A percentile compares a stretch with the other conserved stretches of the same genome.
phyloP scores from a whole-genome alignment of 805 yeast species.

The Yarrowia hollandica region DNA sequence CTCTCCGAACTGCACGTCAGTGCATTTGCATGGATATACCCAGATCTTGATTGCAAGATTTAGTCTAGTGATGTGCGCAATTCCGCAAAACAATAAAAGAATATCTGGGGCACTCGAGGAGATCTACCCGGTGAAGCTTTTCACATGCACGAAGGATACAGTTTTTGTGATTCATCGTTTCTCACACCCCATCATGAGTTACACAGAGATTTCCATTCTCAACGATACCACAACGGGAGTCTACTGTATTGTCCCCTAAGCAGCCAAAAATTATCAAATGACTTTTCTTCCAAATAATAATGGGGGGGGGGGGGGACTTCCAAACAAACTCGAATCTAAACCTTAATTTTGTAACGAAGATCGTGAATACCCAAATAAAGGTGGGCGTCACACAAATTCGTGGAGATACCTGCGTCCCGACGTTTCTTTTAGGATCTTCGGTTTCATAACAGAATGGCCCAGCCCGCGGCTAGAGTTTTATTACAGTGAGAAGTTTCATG shows the following conservation, averaged over 20 bases:
- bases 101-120: background rate
- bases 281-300: background rate
- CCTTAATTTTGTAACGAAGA: background rate
- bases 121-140: background rate
- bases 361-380: background rate
- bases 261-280: background rate
- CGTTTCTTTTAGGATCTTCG: conserved; percentile 2
- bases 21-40: background rate
- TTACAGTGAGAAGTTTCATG: too few species aligned
- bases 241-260: background rate
- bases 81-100: background rate
- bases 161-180: too few species aligned
- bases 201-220: too few species aligned
- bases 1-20: background rate
- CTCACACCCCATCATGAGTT: too few species aligned
- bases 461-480: too few species aligned
- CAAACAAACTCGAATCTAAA: conserved; percentile 7
- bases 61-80: conserved; percentile 14
- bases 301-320: background rate
- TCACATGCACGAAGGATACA: too few species aligned
- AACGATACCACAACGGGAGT: background rate
- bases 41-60: conserved; percentile 15
- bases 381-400: background rate
- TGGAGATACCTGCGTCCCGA: conserved; percentile 11
- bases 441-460: background rate